Evolutionary conservation across 2,329 filamentous ascomycete species (phyloP), one percentile per base, ranked within the genome.

Genomic region (Phialophora tarda): DNA sequence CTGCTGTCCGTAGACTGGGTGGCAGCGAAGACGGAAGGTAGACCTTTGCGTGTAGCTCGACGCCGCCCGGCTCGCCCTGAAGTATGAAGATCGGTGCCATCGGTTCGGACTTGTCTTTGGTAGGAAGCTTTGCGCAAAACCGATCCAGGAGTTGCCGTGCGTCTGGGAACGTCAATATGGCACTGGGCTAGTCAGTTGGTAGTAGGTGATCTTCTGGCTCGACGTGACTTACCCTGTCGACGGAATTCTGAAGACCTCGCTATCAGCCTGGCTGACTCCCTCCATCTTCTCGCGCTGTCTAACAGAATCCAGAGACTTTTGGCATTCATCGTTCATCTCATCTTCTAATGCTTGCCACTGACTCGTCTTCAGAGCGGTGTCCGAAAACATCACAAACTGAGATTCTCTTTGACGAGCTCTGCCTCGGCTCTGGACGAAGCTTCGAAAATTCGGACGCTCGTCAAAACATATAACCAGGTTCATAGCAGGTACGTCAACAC

Each of bases 121-220:
- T 79, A 0, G 85, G 83, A 0, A 93, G 76, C 0, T 84, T 83
- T 0, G 82, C 80, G 76, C 93, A 97, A 72, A 97, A 96, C 76
- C 96, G 92, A 55, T 91, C 82, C 1, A 98, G 83, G 75, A 95
- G 92, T n/a, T 83, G 78, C 56, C 89, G 86, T 0, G 92, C 90
- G 70, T 91, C 91, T 44, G 91, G 85, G 1, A 92, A 82, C 11
- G 90, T 90, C 14, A 97, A 79, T 12, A 87, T 78, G 0, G 91
- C 92, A 4, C 88, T 86, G 59, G 14, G 59, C 38, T n/a, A 23
- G 30, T 63, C 44, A 63, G 50, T 24, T 34, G 14, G 48, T 8
- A 48, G 21, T 8, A 17, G n/a, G 50, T 28, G 11, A 59, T 26
- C 44, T 30, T 14, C 26, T 24, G 6, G 23, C 48, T 10, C 17